Evolutionary conservation across 495 filamentous ascomycete species (phyloP), one percentile per base, ranked within the genome.

Genomic region (Penicillium desertorum): DNA sequence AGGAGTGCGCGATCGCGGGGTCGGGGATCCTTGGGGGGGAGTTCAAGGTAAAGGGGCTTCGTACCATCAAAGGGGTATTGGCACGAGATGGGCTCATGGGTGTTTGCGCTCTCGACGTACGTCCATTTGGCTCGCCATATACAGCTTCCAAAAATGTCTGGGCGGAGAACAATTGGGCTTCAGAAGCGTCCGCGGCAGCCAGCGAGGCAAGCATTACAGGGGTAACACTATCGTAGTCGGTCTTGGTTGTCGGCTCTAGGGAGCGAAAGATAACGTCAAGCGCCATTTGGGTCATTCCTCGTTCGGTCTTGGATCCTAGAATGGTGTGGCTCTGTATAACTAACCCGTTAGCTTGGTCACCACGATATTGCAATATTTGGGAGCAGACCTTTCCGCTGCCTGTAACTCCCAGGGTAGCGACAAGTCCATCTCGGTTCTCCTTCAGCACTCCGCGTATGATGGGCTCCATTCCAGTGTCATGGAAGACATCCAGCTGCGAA

Each of bases 331-430:
- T 92, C 93, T 98, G 63, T n/a, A 5, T n/a, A 27, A 57, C 71
- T 51, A 57, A 41, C 6, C 5, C 46, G 60, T 65, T 45, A 69
- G 64, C 51, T 22, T 55, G 9, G 34, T 39, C 36, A 34, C 52
- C 45, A 30, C 41, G 44, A 12, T 22, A 36, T 23, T 11, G 8
- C 5, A 19, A 34, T n/a, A 20, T 12, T 22, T 27, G 20, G 5
- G 19, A 6, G 45, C 80, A 34, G 62, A 96, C 93, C 85, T 98
- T 98, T 65, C 94, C 94, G 59, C 90, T 95, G 17, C 94, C 95
- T 7, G 94, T 97, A 30, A 98, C 94, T 6, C 94, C 94, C 50
- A 98, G 72, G 37, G 94, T 98, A 27, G 94, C 94, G 43, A 98
- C 69, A 62, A 98, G 68, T 17, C 92, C 92, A 81, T 98, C 94